Evolutionary conservation across 305 asterid genomes (phyloP), one percentile per base, ranked within the genome.

Genomic region (Fraxinus sp.): DNA sequence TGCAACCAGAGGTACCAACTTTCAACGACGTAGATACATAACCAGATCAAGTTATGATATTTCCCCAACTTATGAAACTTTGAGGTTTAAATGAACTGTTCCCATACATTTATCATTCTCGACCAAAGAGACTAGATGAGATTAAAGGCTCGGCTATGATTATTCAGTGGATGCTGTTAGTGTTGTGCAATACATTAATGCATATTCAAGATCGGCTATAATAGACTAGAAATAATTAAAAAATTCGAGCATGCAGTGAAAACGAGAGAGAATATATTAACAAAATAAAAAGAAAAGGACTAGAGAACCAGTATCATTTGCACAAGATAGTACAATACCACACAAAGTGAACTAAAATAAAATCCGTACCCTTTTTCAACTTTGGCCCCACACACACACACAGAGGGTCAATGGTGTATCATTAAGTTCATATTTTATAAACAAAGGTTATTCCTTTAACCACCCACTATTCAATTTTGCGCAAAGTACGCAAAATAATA

Each of bases 401-500:
- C 64, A 26, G 7, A 80, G 39, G 75, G 20, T 59, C 52, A 76
- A 84, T 30, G 78, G 80, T 57, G 68, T 76, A 37, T 75, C 32
- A 79, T 52, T 83, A 81, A 75, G 64, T 24, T 64, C 70, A 66
- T 68, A 46, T 64, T 82, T 79, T 28, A 76, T 55, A 72, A 77
- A 36, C 36, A 37, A 78, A 52, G 18, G 83, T 57, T 81, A 83
- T 79, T 77, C 81, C 75, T 73, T 77, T 44, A 68, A 26, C 14
- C 76, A 75, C 77, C 84, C 74, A 83, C 88, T 85, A 72, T 74
- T 46, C 80, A 83, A 83, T 28, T 28, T 77, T 82, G 83, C 68
- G 26, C 64, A 13, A 76, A 75, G 62, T 20, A 14, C 7, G 26
- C 36, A 26, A 77, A 22, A 16, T 39, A 33, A 32, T 32, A 83